Evolutionary conservation across 148 eudicot species (phyloP).

Genomic region (Tetragonia tetragonoides): DNA sequence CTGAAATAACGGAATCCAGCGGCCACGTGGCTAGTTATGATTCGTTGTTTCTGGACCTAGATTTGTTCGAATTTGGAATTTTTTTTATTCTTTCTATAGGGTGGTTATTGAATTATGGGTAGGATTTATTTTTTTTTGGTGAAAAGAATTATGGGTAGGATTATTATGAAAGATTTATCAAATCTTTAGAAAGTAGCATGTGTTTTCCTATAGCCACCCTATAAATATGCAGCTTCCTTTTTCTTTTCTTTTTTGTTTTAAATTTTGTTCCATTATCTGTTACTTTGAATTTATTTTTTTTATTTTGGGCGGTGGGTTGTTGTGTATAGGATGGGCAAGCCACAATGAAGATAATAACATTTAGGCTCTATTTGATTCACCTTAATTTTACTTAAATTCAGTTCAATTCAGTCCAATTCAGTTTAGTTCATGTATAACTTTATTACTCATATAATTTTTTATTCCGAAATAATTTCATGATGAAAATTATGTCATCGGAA

Average conservation of each 20-base stretch:
- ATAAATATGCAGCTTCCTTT: background rate
- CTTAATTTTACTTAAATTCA: no score
- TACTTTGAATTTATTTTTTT: no score
- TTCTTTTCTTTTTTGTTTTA: background rate
- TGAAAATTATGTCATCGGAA: no score
- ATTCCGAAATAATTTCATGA: no score
- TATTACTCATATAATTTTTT: no score
- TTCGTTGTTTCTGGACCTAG: constrained; percentile 2
- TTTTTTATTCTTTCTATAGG: background rate
- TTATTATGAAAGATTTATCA: background rate
- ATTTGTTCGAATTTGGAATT: background rate
- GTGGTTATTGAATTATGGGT: background rate
- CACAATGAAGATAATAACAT: no score
- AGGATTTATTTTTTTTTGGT: no score
- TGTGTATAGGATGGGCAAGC: no score
- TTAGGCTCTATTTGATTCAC: no score
- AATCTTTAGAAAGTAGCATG: background rate
- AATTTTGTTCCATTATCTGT: background rate
- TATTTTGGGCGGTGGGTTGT: no score
- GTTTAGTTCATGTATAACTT: no score
- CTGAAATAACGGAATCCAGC: constrained; percentile 26
- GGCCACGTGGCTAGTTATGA: constrained; percentile 15
- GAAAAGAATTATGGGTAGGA: background rate
- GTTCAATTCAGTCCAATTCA: no score
- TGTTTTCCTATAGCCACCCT: background rate